phyloP scores from a whole-genome alignment of 1,139 yeast species.

The Suzukiozyma palmioleophila region DNA sequence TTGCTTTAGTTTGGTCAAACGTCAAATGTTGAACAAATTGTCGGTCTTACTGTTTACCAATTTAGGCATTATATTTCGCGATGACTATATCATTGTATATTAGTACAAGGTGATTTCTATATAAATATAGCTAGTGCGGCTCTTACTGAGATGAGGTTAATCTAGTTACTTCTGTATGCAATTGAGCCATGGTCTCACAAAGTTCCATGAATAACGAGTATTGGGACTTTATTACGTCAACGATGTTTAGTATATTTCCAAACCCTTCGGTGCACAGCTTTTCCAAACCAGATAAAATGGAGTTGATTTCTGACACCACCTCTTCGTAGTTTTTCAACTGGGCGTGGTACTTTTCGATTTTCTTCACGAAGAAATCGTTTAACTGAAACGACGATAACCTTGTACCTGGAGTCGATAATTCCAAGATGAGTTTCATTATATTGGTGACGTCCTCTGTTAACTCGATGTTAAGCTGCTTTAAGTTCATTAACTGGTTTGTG shows the following conservation, averaged over 20 bases:
- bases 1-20: too few relatives aligned
- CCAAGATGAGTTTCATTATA: slow-evolving; percentile 62
- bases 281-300: slow-evolving; percentile 40
- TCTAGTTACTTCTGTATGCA: slow-evolving; percentile 58
- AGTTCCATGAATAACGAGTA: slow-evolving; percentile 84
- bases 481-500: slow-evolving; percentile 28
- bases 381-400: slow-evolving; percentile 49
- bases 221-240: slow-evolving; percentile 74
- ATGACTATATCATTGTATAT: too few relatives aligned
- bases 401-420: slow-evolving; percentile 65
- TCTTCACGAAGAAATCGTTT: slow-evolving; percentile 45
- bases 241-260: slow-evolving; percentile 52
- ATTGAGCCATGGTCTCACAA: slow-evolving; percentile 84
- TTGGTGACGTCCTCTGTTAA: slow-evolving; percentile 64
- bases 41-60: too few relatives aligned
- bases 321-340: slow-evolving; percentile 68
- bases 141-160: slow-evolving; percentile 4
- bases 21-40: too few relatives aligned
- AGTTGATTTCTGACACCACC: slow-evolving; percentile 70
- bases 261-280: slow-evolving; percentile 41
- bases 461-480: slow-evolving; percentile 49
- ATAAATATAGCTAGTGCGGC: too few relatives aligned
- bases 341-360: slow-evolving; percentile 63
- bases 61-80: too few relatives aligned
- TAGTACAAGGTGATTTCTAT: too few relatives aligned